These are phyloP conservation scores for Astrocystis sublimbata DNA, from an alignment of 495 filamentous ascomycete genomes.

Conservation along the genomic window DNA sequence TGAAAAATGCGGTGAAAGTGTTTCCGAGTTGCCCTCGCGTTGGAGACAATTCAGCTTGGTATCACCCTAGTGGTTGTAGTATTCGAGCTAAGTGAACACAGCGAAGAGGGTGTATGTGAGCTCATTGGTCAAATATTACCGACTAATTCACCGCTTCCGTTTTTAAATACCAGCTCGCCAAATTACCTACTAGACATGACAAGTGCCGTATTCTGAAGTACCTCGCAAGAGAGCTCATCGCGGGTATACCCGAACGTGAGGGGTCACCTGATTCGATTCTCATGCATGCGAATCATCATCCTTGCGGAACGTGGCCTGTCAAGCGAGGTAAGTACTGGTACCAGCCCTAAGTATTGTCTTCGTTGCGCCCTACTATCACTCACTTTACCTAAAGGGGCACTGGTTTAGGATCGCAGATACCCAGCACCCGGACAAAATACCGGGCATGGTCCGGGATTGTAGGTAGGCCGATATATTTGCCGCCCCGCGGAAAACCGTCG, in stretches of 20 bases:
- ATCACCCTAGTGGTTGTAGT: too few relatives aligned
- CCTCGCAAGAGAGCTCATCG: neutral
- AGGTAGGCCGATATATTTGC: neutral
- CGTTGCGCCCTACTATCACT: neutral
- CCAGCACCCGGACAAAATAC: neutral
- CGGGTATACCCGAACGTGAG: neutral
- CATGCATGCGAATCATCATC: constrained; percentile 15
- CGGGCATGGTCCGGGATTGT: neutral
- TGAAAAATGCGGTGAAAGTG: neutral
- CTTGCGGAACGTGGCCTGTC: constrained; percentile 7
- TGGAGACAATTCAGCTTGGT: neutral
- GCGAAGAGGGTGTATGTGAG: neutral
- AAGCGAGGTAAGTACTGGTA: constrained; percentile 6
- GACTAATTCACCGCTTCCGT: neutral
- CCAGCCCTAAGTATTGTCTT: neutral
- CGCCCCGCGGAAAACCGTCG: neutral
- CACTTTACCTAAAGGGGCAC: constrained; percentile 10
- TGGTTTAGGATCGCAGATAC: neutral
- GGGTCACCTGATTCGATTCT: constrained; percentile 6
- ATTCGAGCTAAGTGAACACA: neutral
- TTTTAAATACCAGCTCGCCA: neutral
- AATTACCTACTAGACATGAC: too few relatives aligned
- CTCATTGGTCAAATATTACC: neutral
- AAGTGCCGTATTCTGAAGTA: neutral
- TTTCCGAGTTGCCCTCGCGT: too few relatives aligned